These are phyloP conservation scores for Phytophthora pisi DNA, from an alignment of 352 stramenopile species.

Conservation along the genomic window DNA sequence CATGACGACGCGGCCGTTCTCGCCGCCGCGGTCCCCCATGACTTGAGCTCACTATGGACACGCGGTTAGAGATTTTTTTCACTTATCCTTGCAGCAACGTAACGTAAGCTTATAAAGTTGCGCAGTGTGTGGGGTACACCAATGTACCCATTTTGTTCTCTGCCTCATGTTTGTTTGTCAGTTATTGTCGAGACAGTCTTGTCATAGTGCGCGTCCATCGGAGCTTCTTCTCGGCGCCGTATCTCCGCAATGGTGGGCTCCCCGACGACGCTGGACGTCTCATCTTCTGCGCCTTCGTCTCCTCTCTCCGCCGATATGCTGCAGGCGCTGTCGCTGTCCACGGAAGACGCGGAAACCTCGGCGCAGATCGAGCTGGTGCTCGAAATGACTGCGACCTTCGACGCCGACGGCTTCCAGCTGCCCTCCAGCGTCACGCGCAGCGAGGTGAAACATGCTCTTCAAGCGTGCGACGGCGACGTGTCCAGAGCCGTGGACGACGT, in stretches of 20 bases:
- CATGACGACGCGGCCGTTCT: constrained; percentile 75
- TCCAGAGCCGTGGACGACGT: constrained; percentile 64
- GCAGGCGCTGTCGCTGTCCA: constrained; percentile 3
- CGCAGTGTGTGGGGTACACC: neutral
- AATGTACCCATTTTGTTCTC: neutral
- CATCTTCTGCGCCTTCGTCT: constrained; percentile 20
- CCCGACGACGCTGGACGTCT: neutral
- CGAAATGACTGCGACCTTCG: constrained; percentile 50
- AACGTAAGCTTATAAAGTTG: neutral
- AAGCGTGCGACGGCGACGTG: constrained; percentile 46
- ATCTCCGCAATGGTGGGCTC: constrained; percentile 13
- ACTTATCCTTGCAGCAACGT: neutral
- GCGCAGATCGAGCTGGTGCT: constrained; percentile 54
- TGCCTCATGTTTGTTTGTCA: neutral
- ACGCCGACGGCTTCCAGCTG: constrained; percentile 49
- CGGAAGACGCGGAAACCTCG: constrained; percentile 5
- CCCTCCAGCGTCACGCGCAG: constrained; percentile 36
- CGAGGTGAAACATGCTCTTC: constrained; percentile 44
- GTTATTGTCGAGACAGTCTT: neutral
- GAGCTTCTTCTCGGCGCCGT: constrained; percentile 6
- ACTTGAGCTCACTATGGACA: constrained; percentile 21
- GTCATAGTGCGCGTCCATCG: neutral
- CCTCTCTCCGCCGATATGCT: constrained; percentile 25
- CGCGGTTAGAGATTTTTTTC: neutral
- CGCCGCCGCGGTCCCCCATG: constrained; percentile 39